Evolutionary conservation across 73 alveolate species (phyloP).

Genomic region (Symbiodinium natans): DNA sequence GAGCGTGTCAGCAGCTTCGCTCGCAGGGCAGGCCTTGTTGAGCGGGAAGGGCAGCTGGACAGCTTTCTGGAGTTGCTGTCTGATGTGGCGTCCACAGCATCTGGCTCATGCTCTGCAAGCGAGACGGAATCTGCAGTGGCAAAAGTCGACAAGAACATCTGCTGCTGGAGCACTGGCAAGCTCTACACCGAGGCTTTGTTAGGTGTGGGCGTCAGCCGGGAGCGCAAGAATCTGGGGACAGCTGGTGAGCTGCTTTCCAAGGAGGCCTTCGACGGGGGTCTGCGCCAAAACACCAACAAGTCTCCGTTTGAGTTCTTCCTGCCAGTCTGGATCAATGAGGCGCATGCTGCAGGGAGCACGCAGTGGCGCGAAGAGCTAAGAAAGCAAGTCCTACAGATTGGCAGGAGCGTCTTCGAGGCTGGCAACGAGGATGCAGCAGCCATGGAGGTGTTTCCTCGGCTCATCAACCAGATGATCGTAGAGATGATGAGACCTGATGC

Average conservation of each 20-base stretch:
- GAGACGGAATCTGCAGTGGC: constrained; percentile 31
- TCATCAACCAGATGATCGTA: constrained; percentile 84
- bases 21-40: not conserved
- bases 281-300: constrained; percentile 83
- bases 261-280: constrained; percentile 81
- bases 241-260: constrained; percentile 64
- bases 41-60: constrained; percentile 20
- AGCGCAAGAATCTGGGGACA: constrained; percentile 33
- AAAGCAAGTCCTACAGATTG: constrained; percentile 4
- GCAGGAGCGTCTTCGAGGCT: constrained; percentile 2
- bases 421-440: constrained; percentile 43
- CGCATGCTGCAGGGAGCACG: constrained; percentile 36
- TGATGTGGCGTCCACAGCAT: constrained; percentile 10
- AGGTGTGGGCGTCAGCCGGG: constrained; percentile 67
- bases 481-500: constrained; percentile 80
- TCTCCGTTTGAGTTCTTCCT: constrained; percentile 51
- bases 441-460: constrained; percentile 58
- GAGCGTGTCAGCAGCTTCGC: constrained; percentile 22
- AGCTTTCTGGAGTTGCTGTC: constrained; percentile 55
- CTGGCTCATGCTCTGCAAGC: not conserved
- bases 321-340: constrained; percentile 91
- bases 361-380: constrained; percentile 12
- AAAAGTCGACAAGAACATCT: constrained; percentile 33
- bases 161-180: constrained; percentile 89
- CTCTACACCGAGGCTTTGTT: constrained; percentile 73